Percentiles rank a stretch among this genome's conserved stretches.
Conservation (phyloP, 1,139 yeast genomes). For the Entelexis paramagnoliae region DNA sequence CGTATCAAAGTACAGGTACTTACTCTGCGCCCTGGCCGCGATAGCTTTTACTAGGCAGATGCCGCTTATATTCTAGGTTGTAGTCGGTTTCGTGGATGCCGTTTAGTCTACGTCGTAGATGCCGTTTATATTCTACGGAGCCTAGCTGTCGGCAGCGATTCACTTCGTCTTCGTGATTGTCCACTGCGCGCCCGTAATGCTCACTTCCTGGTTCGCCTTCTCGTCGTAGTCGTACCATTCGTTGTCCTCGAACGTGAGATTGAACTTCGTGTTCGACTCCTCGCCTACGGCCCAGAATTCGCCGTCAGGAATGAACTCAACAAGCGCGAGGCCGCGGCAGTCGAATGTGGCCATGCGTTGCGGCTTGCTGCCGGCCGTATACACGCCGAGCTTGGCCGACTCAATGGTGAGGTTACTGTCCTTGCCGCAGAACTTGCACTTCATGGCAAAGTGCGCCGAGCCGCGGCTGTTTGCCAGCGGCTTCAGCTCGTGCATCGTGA, state of each 20-base stretch:
- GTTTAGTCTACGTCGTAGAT: neutral
- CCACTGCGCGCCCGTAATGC: conserved; percentile 66
- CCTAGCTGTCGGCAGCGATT: too few relatives aligned
- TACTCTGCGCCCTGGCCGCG: too few relatives aligned
- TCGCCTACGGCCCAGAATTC: conserved; percentile 43
- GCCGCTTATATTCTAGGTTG: too few relatives aligned
- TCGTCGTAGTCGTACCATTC: conserved; percentile 98
- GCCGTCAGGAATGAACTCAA: conserved; percentile 50
- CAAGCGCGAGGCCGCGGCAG: conserved; percentile 72
- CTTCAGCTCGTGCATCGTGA: conserved; percentile 50
- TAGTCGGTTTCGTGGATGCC: too few relatives aligned
- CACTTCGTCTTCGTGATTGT: conserved; percentile 20
- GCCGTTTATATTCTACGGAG: neutral
- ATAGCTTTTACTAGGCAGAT: too few relatives aligned
- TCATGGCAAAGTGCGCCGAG: conserved; percentile 72
- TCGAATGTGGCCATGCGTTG: conserved; percentile 59
- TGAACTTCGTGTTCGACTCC: conserved; percentile 47
- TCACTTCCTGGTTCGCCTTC: conserved; percentile 66
- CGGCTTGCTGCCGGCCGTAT: conserved; percentile 29
- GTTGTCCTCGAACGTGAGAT: conserved; percentile 59
- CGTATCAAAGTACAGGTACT: too few relatives aligned
- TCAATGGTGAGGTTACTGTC: conserved; percentile 33
- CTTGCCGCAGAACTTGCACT: conserved; percentile 58
- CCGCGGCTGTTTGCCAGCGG: conserved; percentile 68
- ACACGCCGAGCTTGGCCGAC: conserved; percentile 25